A percentile compares a stretch with the other conserved stretches of the same genome.
phyloP scores from a whole-genome alignment of 116 monocot genomes.

The Cymodocea nodosa region DNA sequence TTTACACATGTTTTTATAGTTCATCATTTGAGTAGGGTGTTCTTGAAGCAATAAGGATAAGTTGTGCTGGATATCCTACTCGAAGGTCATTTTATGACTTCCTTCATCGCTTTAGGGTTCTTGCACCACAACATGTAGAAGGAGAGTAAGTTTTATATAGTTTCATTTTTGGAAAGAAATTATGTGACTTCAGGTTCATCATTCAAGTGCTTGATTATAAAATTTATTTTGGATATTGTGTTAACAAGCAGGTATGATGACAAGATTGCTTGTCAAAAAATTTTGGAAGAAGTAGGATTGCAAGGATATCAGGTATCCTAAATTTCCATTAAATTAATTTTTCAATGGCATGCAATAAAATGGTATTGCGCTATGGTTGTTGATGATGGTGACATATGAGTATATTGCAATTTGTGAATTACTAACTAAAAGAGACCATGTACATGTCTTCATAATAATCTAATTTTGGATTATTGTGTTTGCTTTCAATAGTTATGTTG shows the following conservation, averaged over 20 bases:
- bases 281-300: slow-evolving; percentile 47
- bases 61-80: slow-evolving; percentile 78
- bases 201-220: not conserved
- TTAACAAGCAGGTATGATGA: slow-evolving; percentile 63
- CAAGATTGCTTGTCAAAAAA: slow-evolving; percentile 29
- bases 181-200: too few species aligned
- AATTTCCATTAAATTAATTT: too few species aligned
- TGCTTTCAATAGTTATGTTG: too few species aligned
- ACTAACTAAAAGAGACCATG: too few species aligned
- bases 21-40: slow-evolving; percentile 50
- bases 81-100: slow-evolving; percentile 61
- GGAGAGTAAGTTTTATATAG: slow-evolving; percentile 40
- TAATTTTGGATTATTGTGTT: too few species aligned
- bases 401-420: too few species aligned
- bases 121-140: slow-evolving; percentile 50
- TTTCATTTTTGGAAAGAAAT: not conserved
- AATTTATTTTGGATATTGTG: not conserved
- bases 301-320: slow-evolving; percentile 54
- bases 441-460: too few species aligned
- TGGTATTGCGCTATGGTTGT: too few species aligned
- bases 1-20: not conserved
- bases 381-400: too few species aligned
- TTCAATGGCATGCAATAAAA: too few species aligned
- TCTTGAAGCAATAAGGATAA: slow-evolving; percentile 68
- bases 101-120: slow-evolving; percentile 57